phyloP scores from a whole-genome alignment of 2,329 filamentous ascomycete genomes.

The Sarocladium strictum region DNA sequence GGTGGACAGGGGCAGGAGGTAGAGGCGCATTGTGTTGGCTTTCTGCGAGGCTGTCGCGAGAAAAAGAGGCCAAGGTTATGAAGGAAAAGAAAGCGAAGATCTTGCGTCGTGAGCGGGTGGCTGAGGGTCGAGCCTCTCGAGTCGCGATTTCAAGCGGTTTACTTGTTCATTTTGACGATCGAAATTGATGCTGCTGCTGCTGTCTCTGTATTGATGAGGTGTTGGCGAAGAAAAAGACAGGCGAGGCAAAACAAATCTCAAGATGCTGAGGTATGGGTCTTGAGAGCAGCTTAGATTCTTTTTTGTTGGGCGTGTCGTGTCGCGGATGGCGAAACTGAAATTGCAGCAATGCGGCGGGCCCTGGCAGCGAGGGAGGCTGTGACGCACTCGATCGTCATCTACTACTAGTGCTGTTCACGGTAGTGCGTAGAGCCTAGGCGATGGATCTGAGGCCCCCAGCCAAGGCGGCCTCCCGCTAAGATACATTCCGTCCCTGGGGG shows the following conservation, averaged over 20 bases:
- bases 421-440: too few relatives aligned
- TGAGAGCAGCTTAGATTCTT: background rate
- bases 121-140: background rate
- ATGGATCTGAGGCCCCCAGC: too few relatives aligned
- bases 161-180: conserved; percentile 7
- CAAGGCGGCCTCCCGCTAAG: background rate
- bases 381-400: conserved; percentile 9
- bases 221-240: background rate
- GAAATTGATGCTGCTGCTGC: background rate
- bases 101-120: background rate
- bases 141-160: background rate
- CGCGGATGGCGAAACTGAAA: background rate
- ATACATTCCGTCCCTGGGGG: background rate
- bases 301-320: background rate
- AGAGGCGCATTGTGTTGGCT: conserved; percentile 69
- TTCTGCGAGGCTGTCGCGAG: background rate
- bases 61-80: too few relatives aligned
- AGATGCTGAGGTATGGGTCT: too few relatives aligned
- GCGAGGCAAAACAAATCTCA: background rate
- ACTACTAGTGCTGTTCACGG: too few relatives aligned
- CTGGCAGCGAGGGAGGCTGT: background rate
- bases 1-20: conserved; percentile 88
- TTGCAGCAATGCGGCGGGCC: conserved; percentile 1
- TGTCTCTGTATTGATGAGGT: background rate
- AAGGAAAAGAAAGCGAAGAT: background rate